Evolutionary conservation across 2,329 filamentous ascomycete genomes (phyloP).

Genomic region (Diaporthe vaccinii): DNA sequence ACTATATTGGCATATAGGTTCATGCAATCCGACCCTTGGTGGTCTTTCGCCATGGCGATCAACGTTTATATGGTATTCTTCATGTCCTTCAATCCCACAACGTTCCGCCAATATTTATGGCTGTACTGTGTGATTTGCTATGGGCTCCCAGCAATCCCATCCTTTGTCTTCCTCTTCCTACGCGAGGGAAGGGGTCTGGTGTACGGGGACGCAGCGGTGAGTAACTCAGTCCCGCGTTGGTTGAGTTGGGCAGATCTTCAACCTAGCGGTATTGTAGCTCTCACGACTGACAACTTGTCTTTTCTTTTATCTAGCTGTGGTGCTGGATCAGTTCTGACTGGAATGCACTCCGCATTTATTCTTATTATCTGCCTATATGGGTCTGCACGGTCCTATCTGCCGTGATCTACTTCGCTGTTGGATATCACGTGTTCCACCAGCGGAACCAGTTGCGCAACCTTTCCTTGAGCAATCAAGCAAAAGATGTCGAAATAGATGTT

Average conservation of each 20-base stretch:
- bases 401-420: conserved; percentile 69
- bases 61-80: conserved; percentile 83
- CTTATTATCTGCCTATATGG: conserved; percentile 74
- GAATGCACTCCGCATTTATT: conserved; percentile 70
- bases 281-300: background rate
- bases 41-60: conserved; percentile 85
- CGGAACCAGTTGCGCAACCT: conserved; percentile 69
- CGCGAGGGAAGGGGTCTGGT: conserved; percentile 54
- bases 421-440: conserved; percentile 71
- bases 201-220: conserved; percentile 70
- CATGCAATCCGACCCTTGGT: conserved; percentile 82
- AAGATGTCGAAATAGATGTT: conserved; percentile 40
- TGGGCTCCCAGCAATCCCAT: conserved; percentile 77
- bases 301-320: conserved; percentile 62
- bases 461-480: conserved; percentile 59
- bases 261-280: background rate
- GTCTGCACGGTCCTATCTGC: conserved; percentile 68
- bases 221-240: conserved; percentile 43
- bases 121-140: conserved; percentile 80
- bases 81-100: conserved; percentile 71
- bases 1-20: conserved; percentile 67
- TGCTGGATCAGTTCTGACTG: conserved; percentile 71
- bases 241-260: background rate
- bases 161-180: conserved; percentile 74
- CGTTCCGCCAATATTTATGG: conserved; percentile 80